phyloP scores from a whole-genome alignment of 2,329 filamentous ascomycete species.

The Talaromyces funiculosus region DNA sequence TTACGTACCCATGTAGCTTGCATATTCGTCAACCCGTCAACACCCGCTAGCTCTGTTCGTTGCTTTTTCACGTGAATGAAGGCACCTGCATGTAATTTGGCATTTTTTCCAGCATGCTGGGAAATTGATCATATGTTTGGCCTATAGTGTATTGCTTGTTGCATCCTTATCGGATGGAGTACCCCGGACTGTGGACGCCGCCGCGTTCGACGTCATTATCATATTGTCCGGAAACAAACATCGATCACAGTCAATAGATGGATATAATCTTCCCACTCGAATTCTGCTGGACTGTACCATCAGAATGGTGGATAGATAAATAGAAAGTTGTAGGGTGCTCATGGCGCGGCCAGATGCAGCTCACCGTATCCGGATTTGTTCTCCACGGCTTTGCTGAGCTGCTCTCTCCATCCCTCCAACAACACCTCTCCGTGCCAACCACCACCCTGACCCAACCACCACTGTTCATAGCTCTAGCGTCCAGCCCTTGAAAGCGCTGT shows the following conservation, averaged over 20 bases:
- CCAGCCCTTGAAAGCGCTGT: background rate
- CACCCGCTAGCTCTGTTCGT: background rate
- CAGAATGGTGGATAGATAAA: background rate
- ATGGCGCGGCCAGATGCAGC: conserved; percentile 10
- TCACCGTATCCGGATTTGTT: conserved; percentile 14
- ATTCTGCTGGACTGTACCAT: too few species aligned
- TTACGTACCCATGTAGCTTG: too few species aligned
- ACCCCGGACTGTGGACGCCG: background rate
- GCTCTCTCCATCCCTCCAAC: background rate
- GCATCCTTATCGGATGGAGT: background rate
- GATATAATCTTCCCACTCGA: too few species aligned
- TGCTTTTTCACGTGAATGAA: background rate
- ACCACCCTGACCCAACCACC: background rate
- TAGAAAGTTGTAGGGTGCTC: background rate
- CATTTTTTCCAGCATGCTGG: background rate
- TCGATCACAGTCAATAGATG: background rate
- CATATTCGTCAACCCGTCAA: background rate
- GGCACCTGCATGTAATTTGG: background rate
- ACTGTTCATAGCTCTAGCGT: background rate
- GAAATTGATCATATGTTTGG: background rate
- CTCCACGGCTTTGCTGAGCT: background rate
- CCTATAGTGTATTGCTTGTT: too few species aligned
- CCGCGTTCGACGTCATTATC: background rate
- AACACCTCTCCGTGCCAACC: background rate
- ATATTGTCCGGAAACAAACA: background rate